Conservation (phyloP, 2,329 filamentous ascomycete genomes). For the Fusarium sp. region DNA sequence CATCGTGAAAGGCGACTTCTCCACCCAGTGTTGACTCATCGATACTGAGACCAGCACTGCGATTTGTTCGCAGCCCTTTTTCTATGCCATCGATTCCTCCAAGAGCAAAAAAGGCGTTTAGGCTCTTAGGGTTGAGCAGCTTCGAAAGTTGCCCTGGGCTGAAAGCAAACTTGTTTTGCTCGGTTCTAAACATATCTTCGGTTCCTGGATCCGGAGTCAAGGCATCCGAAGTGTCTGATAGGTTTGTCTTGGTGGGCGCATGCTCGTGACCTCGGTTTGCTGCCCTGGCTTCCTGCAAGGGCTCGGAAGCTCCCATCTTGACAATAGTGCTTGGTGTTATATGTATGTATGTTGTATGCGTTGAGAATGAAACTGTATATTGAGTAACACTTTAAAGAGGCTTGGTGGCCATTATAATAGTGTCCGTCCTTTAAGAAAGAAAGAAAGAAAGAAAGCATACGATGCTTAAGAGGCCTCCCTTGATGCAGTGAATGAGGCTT, state of each 20-base stretch:
- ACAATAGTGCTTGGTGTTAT: constrained; percentile 20
- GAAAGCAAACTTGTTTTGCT: constrained; percentile 87
- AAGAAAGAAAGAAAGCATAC: not conserved
- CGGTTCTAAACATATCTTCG: constrained; percentile 78
- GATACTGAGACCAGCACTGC: constrained; percentile 73
- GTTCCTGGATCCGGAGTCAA: constrained; percentile 73
- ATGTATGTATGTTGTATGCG: constrained; percentile 1
- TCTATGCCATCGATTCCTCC: constrained; percentile 80
- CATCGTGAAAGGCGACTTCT: constrained; percentile 77
- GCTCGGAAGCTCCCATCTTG: constrained; percentile 38
- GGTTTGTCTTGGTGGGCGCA: constrained; percentile 24
- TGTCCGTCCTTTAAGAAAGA: not conserved
- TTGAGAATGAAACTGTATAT: not conserved
- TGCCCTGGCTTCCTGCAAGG: constrained; percentile 31
- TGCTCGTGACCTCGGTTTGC: constrained; percentile 13
- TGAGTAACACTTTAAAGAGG: not conserved
- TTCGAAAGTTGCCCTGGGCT: constrained; percentile 84
- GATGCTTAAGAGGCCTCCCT: constrained; percentile 19
- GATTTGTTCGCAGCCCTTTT: constrained; percentile 77
- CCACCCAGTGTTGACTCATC: constrained; percentile 77
- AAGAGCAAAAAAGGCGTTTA: constrained; percentile 79
- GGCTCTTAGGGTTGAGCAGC: constrained; percentile 82
- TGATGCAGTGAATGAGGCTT: not conserved
- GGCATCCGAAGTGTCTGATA: constrained; percentile 50
- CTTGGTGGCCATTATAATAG: not conserved